These are phyloP conservation scores for Buddleja alternifolia DNA, from an alignment of 257 asterid species.

Conservation along the genomic window DNA sequence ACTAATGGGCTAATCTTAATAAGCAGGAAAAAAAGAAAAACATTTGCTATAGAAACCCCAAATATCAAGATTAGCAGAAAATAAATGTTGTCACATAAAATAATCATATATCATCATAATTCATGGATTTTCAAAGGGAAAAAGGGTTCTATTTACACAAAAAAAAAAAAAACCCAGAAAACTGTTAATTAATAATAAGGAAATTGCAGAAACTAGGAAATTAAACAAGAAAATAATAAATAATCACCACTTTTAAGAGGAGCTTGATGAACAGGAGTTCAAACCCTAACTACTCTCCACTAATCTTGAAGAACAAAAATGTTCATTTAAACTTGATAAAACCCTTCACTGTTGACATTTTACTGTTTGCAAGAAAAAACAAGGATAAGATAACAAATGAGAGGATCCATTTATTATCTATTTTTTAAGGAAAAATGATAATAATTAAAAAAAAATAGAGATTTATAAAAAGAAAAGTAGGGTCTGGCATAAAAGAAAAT, in stretches of 20 bases:
- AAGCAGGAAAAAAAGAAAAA: constrained; percentile 20
- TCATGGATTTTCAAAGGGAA: not conserved
- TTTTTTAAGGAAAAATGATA: not conserved
- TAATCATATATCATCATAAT: constrained; percentile 19
- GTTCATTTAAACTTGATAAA: too few relatives aligned
- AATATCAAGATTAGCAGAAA: constrained; percentile 4
- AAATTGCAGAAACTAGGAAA: not conserved
- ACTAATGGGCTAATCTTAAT: constrained; percentile 26
- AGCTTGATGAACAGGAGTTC: not conserved
- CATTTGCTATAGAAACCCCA: constrained; percentile 13
- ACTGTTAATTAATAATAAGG: not conserved
- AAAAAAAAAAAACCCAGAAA: not conserved
- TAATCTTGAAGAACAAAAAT: not conserved
- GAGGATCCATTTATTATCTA: not conserved
- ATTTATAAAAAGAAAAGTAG: too few relatives aligned
- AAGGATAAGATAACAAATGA: constrained; percentile 18
- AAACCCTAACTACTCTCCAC: constrained; percentile 40
- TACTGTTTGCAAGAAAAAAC: not conserved
- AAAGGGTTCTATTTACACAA: not conserved
- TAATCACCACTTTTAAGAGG: constrained; percentile 1
- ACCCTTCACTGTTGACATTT: too few relatives aligned
- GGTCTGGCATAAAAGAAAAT: not conserved
- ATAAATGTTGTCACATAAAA: constrained; percentile 22
- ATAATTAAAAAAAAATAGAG: too few relatives aligned
- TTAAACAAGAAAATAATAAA: not conserved